These are phyloP conservation scores for Parsonsia alboflavescens DNA, from an alignment of 257 asterid species.

Conservation along the genomic window DNA sequence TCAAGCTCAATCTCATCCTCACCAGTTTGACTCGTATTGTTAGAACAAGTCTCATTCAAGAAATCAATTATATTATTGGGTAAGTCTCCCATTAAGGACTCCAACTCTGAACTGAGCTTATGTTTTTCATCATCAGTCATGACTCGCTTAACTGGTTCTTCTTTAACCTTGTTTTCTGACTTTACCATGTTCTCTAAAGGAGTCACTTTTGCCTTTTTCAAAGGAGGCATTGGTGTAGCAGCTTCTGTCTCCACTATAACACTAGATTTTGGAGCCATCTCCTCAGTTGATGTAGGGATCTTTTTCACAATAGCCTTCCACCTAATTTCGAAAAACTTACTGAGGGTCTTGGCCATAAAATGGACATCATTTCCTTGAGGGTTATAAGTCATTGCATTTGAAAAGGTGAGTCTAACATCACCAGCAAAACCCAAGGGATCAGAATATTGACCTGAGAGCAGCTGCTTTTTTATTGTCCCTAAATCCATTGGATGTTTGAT, in stretches of 20 bases:
- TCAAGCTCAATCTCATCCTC: conserved; percentile 94
- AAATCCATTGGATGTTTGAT: conserved; percentile 95
- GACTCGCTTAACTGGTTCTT: conserved; percentile 36
- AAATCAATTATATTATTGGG: conserved; percentile 72
- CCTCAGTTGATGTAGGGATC: conserved; percentile 32
- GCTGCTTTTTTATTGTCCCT: conserved; percentile 61
- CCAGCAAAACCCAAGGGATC: conserved; percentile 61
- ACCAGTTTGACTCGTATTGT: conserved; percentile 35
- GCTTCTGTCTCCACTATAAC: conserved; percentile 41
- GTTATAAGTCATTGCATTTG: conserved; percentile 74
- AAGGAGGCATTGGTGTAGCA: conserved; percentile 39
- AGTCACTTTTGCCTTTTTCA: conserved; percentile 49
- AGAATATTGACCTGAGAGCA: conserved; percentile 48
- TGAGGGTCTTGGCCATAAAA: conserved; percentile 49
- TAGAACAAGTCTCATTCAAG: conserved; percentile 48
- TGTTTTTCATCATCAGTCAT: conserved; percentile 67
- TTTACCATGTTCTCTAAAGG: conserved; percentile 22
- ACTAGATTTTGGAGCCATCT: conserved; percentile 40
- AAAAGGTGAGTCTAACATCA: conserved; percentile 73
- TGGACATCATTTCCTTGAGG: conserved; percentile 58
- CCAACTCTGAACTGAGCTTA: conserved; percentile 58
- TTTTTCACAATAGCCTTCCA: conserved; percentile 76
- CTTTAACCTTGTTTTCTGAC: conserved; percentile 42
- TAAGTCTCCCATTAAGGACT: conserved; percentile 47
- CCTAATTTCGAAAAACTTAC: conserved; percentile 59